Evolutionary conservation across 2,329 filamentous ascomycete genomes (phyloP).

Genomic region (Epichloe gansuensis): DNA sequence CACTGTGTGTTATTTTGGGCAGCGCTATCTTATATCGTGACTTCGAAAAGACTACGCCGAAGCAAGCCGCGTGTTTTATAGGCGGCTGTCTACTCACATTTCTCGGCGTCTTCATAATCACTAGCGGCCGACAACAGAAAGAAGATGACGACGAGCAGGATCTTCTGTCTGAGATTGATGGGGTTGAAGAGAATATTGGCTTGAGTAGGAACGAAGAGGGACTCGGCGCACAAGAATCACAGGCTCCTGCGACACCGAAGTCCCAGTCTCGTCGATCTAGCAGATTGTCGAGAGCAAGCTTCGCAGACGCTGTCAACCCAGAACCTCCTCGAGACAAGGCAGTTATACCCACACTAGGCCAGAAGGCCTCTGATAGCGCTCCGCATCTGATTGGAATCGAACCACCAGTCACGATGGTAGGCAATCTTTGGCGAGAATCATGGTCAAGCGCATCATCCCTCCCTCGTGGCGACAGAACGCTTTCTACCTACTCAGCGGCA

Average conservation of each 20-base stretch:
- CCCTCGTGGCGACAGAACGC: conserved; percentile 24
- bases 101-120: conserved; percentile 93
- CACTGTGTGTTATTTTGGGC: conserved; percentile 85
- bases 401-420: conserved; percentile 27
- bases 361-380: conserved; percentile 17
- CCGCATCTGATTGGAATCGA: conserved; percentile 23
- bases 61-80: conserved; percentile 72
- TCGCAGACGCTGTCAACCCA: conserved; percentile 27
- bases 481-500: conserved; percentile 25
- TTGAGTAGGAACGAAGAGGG: conserved; percentile 37
- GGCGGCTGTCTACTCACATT: conserved; percentile 89
- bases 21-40: conserved; percentile 90
- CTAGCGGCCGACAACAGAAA: conserved; percentile 59
- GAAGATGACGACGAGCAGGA: conserved; percentile 47
- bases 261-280: conserved; percentile 36
- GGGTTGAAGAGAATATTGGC: conserved; percentile 52
- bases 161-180: conserved; percentile 40
- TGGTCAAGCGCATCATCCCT: conserved; percentile 18
- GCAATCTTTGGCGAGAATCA: conserved; percentile 31
- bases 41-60: conserved; percentile 68
- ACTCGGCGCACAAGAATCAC: conserved; percentile 9
- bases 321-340: conserved; percentile 23
- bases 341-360: conserved; percentile 24
- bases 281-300: conserved; percentile 33
- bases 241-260: conserved; percentile 13